These are phyloP conservation scores for Calycina marina DNA, from an alignment of 2,329 filamentous ascomycete genomes.

Conservation along the genomic window DNA sequence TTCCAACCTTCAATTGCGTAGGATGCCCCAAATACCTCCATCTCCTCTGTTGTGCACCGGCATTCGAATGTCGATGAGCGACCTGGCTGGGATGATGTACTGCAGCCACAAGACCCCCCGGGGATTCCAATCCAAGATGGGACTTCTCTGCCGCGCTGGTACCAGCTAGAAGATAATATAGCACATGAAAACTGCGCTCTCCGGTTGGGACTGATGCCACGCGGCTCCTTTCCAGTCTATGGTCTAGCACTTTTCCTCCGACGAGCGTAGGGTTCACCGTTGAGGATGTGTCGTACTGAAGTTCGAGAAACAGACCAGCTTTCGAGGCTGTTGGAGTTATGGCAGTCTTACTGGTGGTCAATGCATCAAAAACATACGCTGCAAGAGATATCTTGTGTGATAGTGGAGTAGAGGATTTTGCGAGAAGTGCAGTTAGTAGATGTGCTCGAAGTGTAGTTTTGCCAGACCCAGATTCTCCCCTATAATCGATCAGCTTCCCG, in stretches of 20 bases:
- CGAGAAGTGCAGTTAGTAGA: constrained; percentile 69
- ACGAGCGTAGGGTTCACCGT: constrained; percentile 76
- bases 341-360: constrained; percentile 93
- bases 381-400: constrained; percentile 89
- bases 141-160: constrained; percentile 82
- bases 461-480: constrained; percentile 88
- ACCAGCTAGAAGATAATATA: constrained; percentile 90
- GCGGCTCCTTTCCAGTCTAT: constrained; percentile 80
- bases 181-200: constrained; percentile 87
- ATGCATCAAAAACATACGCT: constrained; percentile 86
- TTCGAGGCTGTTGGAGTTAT: constrained; percentile 94
- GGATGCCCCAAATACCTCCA: constrained; percentile 96
- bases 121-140: constrained; percentile 50
- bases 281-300: constrained; percentile 88
- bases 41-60: constrained; percentile 44
- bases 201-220: constrained; percentile 87
- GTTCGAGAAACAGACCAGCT: constrained; percentile 84
- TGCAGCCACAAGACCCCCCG: constrained; percentile 31
- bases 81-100: constrained; percentile 24
- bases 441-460: constrained; percentile 93
- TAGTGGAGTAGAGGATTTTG: constrained; percentile 81
- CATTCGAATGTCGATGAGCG: constrained; percentile 34
- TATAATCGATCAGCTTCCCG: constrained; percentile 29
- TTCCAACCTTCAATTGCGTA: constrained; percentile 90
- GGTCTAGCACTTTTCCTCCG: constrained; percentile 87